Evolutionary conservation across 257 asterid species (phyloP).

Genomic region (Anisodus acutangulus): DNA sequence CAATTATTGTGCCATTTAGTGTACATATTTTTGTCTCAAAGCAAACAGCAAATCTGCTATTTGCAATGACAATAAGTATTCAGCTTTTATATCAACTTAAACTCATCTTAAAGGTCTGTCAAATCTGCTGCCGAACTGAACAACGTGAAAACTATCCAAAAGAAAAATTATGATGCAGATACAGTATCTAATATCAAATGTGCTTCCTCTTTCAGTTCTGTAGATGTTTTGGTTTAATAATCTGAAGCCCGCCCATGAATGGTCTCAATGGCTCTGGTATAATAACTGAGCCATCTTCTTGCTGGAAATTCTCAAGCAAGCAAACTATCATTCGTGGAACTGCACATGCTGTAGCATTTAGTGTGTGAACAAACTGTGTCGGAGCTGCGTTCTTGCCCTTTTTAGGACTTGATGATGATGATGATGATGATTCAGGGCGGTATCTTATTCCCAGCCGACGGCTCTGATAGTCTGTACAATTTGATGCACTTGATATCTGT

Average conservation of each 20-base stretch:
- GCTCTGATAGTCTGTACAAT: conserved; percentile 97
- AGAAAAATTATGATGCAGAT: not conserved
- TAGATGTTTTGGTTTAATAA: conserved; percentile 26
- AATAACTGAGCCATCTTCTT: conserved; percentile 86
- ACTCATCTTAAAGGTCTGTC: not conserved
- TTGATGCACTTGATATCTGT: conserved; percentile 98
- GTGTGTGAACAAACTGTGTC: conserved; percentile 86
- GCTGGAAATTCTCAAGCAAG: conserved; percentile 95
- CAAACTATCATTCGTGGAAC: conserved; percentile 95
- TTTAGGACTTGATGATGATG: conserved; percentile 44
- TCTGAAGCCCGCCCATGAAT: conserved; percentile 73
- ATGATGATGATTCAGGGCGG: conserved; percentile 77
- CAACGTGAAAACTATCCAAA: not conserved
- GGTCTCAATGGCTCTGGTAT: conserved; percentile 84
- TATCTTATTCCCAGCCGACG: conserved; percentile 83
- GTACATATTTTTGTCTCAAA: not conserved
- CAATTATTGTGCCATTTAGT: not conserved
- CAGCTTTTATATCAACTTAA: not conserved
- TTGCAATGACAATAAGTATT: not conserved
- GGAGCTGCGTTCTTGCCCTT: conserved; percentile 64
- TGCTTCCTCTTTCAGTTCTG: not conserved
- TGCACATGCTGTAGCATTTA: conserved; percentile 97
- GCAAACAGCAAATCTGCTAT: not conserved
- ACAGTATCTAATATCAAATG: not conserved
- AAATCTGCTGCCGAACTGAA: conserved; percentile 24